A percentile compares a stretch with the other conserved stretches of the same genome.
Conservation (phyloP, 73 alveolate species). For the Paramecium pentaurelia region DNA sequence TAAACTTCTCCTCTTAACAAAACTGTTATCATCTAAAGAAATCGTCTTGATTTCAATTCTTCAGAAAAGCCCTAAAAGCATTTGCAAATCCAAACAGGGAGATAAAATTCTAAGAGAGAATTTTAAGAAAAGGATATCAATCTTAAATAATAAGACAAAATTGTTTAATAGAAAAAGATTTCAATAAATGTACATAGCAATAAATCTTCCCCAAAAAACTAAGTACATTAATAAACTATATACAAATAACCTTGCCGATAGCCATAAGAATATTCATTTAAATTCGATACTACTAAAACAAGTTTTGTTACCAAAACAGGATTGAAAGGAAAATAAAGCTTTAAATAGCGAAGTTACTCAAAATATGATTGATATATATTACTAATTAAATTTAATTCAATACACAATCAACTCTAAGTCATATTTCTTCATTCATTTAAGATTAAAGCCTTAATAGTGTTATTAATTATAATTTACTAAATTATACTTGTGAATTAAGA, state of each 20-base stretch:
- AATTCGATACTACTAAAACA: not conserved
- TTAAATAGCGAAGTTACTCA: not conserved
- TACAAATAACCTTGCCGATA: not conserved
- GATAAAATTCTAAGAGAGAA: not conserved
- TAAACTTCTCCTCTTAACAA: not conserved
- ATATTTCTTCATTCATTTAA: not conserved
- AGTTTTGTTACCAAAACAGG: not conserved
- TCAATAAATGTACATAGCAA: not conserved
- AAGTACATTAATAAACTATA: not conserved
- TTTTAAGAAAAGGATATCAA: not conserved
- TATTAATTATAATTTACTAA: too few relatives aligned
- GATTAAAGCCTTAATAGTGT: too few relatives aligned
- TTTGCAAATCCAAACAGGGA: not conserved
- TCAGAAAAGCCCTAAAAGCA: not conserved
- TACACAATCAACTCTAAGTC: not conserved
- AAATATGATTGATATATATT: slow-evolving; percentile 15
- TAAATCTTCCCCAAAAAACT: not conserved
- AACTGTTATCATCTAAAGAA: not conserved
- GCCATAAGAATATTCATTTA: not conserved
- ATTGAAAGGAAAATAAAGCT: not conserved
- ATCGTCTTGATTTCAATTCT: not conserved
- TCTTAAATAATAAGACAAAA: not conserved
- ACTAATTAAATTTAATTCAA: slow-evolving; percentile 21
- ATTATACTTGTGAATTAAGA: too few relatives aligned
- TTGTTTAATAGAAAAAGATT: not conserved